These are phyloP conservation scores for Lentinus brumalis DNA, from an alignment of 768 basidiomycete species.

Conservation along the genomic window DNA sequence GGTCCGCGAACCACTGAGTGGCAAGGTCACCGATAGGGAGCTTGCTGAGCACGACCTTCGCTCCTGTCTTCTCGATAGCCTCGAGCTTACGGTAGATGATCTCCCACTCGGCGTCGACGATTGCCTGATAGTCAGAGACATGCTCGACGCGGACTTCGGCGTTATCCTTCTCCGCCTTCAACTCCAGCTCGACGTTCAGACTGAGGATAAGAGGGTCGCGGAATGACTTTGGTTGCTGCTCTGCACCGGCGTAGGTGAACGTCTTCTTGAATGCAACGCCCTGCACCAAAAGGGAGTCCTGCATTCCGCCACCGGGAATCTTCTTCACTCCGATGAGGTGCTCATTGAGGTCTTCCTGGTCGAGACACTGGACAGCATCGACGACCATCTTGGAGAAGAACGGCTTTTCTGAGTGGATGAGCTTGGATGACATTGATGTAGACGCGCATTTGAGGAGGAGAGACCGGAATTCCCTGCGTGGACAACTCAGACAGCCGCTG, in stretches of 20 bases:
- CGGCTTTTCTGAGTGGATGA: slow-evolving; percentile 97
- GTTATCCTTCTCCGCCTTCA: slow-evolving; percentile 99
- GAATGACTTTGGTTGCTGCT: slow-evolving; percentile 97
- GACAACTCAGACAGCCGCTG: background rate
- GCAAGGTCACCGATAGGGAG: slow-evolving; percentile 98
- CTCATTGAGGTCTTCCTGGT: slow-evolving; percentile 93
- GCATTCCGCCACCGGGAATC: slow-evolving; percentile 96
- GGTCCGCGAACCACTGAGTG: slow-evolving; percentile 99
- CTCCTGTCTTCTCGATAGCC: slow-evolving; percentile 94
- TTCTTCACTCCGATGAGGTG: slow-evolving; percentile 97
- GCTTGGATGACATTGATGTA: slow-evolving; percentile 99
- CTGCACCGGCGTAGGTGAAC: slow-evolving; percentile 98
- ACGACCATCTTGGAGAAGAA: slow-evolving; percentile 99
- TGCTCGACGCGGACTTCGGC: slow-evolving; percentile 97
- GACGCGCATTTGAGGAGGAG: slow-evolving; percentile 95
- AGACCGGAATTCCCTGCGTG: slow-evolving; percentile 82
- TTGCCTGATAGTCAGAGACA: slow-evolving; percentile 97
- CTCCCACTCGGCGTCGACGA: slow-evolving; percentile 99
- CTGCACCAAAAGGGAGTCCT: slow-evolving; percentile 86
- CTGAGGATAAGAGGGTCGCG: slow-evolving; percentile 86
- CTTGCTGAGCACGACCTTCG: slow-evolving; percentile 96
- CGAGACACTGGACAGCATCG: slow-evolving; percentile 90
- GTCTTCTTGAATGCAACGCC: slow-evolving; percentile 99
- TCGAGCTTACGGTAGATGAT: slow-evolving; percentile 98
- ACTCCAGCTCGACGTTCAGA: slow-evolving; percentile 95